Evolutionary conservation across 1,284 basidiomycete genomes (phyloP), one percentile per base, ranked within the genome.

Genomic region (Peniophora sp.): DNA sequence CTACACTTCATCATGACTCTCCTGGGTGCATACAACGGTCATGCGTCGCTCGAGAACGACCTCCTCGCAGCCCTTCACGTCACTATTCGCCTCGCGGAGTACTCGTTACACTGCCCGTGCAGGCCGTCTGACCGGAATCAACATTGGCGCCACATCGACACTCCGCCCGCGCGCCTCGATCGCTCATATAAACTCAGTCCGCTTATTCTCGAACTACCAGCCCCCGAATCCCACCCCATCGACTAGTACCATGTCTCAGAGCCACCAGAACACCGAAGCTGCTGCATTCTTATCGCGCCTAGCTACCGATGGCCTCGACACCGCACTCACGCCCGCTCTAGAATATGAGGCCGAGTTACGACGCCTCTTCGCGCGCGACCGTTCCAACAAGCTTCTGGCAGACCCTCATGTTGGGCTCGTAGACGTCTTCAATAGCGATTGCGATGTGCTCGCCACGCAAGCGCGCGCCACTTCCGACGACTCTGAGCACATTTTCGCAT

Each of bases 391-490:
- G 5, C 69, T 72, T 35, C 66, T 81, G 19, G 53, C 60, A 3
- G 69, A 78, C 53, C 72, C 71, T 1, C 61, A 75, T 52, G 75
- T 81, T 49, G 79, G 79, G 6, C 73, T 82, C 16, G 73, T 82
- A 50, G 74, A 81, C 53, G 66, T 81, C 1, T 82, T 80, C 59
- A 68, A 65, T 25, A 74, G 74, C 0, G 74, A 74, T 0, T 61
- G 50, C 1, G 67, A 69, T 36, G 71, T 80, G 57, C 69, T 72
- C 35, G 72, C 62, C 14, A 77, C 75, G 6, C 57, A 61, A 45
- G 63, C 67, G 9, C 59, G 69, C 16, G 56, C 61, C 44, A 55
- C 68, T 24, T 51, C 54, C 2, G 55, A 58, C 23, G 44, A 45
- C 44, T 8, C 6, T 6, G 44, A 45, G 8, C 20, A 23, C 23